These are phyloP conservation scores for Blastomyces gilchristii DNA, from an alignment of 2,329 filamentous ascomycete genomes.

Conservation along the genomic window DNA sequence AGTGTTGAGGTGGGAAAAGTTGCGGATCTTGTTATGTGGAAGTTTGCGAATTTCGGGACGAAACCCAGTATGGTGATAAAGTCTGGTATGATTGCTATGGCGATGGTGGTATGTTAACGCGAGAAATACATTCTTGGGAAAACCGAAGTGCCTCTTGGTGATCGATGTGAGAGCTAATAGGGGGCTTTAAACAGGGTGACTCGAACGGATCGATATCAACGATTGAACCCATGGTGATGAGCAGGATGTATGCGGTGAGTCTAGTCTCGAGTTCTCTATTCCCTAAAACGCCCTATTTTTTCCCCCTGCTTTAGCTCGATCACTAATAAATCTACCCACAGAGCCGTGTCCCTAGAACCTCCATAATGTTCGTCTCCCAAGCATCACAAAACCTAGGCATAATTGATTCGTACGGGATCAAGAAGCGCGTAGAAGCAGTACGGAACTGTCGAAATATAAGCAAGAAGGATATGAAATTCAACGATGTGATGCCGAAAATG, in stretches of 20 bases:
- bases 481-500: conserved; percentile 75
- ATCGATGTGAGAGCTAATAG: not conserved
- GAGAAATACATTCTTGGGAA: not conserved
- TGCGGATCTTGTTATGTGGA: conserved; percentile 83
- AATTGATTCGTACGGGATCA: conserved; percentile 61
- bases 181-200: conserved; percentile 49
- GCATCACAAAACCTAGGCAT: conserved; percentile 57
- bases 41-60: conserved; percentile 71
- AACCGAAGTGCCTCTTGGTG: not conserved
- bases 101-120: conserved; percentile 60
- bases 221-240: conserved; percentile 70
- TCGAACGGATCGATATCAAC: conserved; percentile 79
- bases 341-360: conserved; percentile 58
- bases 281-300: not conserved
- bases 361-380: conserved; percentile 73
- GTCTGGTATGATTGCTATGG: conserved; percentile 72
- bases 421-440: conserved; percentile 71
- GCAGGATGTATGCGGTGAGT: conserved; percentile 68
- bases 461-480: conserved; percentile 86
- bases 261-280: not conserved
- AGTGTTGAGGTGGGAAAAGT: conserved; percentile 82
- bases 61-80: conserved; percentile 78
- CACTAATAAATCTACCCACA: conserved; percentile 10
- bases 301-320: not conserved
- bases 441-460: conserved; percentile 61